phyloP scores from a whole-genome alignment of 805 yeast genomes.

The Candida alai region DNA sequence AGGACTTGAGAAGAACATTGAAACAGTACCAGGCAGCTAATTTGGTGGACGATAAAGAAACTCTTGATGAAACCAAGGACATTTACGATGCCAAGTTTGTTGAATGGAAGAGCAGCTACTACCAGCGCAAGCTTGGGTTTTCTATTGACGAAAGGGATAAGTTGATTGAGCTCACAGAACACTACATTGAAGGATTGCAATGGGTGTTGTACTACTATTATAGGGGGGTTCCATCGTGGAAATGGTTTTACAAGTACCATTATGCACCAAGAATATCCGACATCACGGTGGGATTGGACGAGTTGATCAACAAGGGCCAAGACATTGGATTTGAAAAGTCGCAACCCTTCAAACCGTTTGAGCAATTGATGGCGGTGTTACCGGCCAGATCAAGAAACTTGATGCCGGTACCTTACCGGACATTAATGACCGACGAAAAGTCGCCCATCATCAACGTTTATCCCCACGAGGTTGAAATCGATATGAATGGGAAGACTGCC shows the following conservation, averaged over 20 bases:
- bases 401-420: conserved; percentile 74
- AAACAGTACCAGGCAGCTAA: conserved; percentile 65
- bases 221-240: conserved; percentile 91
- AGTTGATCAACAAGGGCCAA: conserved; percentile 31
- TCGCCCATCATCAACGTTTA: conserved; percentile 91
- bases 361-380: conserved; percentile 94
- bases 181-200: conserved; percentile 90
- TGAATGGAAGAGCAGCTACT: conserved; percentile 83
- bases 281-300: conserved; percentile 65
- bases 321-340: conserved; percentile 56
- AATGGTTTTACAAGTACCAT: conserved; percentile 88
- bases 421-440: conserved; percentile 76
- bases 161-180: conserved; percentile 62
- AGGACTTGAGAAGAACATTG: conserved; percentile 48
- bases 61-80: conserved; percentile 46
- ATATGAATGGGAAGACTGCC: conserved; percentile 91
- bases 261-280: conserved; percentile 95
- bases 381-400: conserved; percentile 86
- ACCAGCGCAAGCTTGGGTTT: conserved; percentile 74
- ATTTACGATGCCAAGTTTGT: conserved; percentile 72
- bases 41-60: conserved; percentile 56
- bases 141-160: conserved; percentile 56
- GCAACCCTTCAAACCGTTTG: conserved; percentile 84
- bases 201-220: conserved; percentile 95
- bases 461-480: conserved; percentile 83